Evolutionary conservation across 2,329 filamentous ascomycete species (phyloP).

Genomic region (Magnaporthiopsis rhizophila): DNA sequence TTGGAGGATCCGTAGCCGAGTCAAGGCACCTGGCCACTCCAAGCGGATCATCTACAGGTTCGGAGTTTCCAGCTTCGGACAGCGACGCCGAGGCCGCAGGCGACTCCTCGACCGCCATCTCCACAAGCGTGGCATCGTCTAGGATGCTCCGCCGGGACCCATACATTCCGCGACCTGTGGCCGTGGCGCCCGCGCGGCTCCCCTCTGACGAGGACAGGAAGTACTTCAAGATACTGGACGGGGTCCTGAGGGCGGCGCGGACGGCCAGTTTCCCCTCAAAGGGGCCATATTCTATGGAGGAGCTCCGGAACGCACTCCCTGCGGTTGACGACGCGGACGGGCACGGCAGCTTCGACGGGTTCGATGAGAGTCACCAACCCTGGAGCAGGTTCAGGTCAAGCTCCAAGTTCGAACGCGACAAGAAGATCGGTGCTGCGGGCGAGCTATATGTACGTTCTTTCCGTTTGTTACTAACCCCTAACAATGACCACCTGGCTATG

Average conservation of each 20-base stretch:
- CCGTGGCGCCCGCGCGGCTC: background rate
- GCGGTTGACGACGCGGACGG: background rate
- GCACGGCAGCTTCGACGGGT: background rate
- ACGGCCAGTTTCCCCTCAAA: slow-evolving; percentile 2
- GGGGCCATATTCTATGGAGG: slow-evolving; percentile 1
- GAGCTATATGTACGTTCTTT: slow-evolving; percentile 14
- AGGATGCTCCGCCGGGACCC: background rate
- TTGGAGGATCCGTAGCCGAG: background rate
- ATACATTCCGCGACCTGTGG: background rate
- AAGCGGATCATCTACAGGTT: background rate
- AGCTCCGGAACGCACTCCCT: background rate
- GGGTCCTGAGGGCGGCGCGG: slow-evolving; percentile 9
- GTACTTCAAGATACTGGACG: slow-evolving; percentile 10
- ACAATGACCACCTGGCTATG: too few species aligned
- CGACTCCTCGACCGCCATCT: background rate
- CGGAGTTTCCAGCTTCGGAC: background rate
- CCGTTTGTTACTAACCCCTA: too few species aligned
- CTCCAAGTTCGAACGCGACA: slow-evolving; percentile 7
- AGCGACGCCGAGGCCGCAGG: background rate
- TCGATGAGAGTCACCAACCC: background rate
- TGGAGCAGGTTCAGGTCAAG: slow-evolving; percentile 1
- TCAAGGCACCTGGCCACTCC: background rate
- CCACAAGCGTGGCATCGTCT: background rate
- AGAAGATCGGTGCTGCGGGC: slow-evolving; percentile 15
- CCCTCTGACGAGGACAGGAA: background rate